These are phyloP conservation scores for Fusarium sublunatum DNA, from an alignment of 2,329 filamentous ascomycete genomes.

Conservation along the genomic window DNA sequence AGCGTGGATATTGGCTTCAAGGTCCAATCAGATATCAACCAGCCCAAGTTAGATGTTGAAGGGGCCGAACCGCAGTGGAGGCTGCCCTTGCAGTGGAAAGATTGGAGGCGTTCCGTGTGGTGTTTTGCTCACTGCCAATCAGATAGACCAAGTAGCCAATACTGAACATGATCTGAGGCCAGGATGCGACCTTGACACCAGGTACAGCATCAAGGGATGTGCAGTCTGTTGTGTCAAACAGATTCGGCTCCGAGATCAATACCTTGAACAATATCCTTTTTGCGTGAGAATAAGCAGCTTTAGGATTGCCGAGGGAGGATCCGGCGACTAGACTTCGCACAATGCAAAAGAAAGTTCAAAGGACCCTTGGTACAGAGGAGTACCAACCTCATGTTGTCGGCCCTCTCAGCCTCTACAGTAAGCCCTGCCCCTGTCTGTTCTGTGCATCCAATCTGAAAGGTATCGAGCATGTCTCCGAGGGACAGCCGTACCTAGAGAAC, in stretches of 20 bases:
- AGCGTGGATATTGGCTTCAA: constrained; percentile 7
- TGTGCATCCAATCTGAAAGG: too few species aligned
- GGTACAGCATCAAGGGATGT: constrained; percentile 18
- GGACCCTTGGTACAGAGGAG: constrained; percentile 27
- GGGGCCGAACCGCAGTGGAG: constrained; percentile 40
- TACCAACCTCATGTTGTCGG: constrained; percentile 23
- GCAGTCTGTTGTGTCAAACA: constrained; percentile 4
- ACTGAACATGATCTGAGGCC: constrained; percentile 36
- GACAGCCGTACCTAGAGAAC: constrained; percentile 24
- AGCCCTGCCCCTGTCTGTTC: constrained; percentile 22
- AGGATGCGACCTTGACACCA: constrained; percentile 34
- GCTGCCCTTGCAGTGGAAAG: constrained; percentile 38
- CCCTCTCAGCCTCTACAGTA: constrained; percentile 7
- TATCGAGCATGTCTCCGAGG: constrained; percentile 28
- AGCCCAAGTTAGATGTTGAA: constrained; percentile 27
- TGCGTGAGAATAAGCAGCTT: not conserved
- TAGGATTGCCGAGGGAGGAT: constrained; percentile 10
- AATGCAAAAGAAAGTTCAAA: constrained; percentile 11
- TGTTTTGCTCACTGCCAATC: constrained; percentile 26
- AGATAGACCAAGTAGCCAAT: constrained; percentile 31
- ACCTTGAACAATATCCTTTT: not conserved
- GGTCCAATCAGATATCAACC: constrained; percentile 26
- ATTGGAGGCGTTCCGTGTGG: constrained; percentile 33
- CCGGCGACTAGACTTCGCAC: constrained; percentile 7
- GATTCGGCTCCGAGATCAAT: not conserved